Conservation (phyloP, 2,329 filamentous ascomycete species). For the Curvularia verruculosa region DNA sequence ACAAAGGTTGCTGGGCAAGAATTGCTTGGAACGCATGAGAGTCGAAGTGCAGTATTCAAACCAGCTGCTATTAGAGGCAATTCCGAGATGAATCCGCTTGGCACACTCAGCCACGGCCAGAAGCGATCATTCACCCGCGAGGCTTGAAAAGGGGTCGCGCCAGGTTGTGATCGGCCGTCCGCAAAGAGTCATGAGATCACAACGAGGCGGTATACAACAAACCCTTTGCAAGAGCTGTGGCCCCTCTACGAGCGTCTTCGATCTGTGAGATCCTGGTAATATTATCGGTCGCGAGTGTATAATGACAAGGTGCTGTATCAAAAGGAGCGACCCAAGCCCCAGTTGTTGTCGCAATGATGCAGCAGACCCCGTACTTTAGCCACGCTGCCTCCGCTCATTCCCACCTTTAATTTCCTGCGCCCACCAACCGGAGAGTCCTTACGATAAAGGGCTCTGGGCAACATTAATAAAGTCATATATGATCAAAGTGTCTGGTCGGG, state of each 20-base stretch:
- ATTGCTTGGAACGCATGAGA: conserved; percentile 1
- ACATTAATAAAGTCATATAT: conserved; percentile 33
- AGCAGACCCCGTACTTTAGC: conserved; percentile 20
- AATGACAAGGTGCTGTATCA: conserved; percentile 25
- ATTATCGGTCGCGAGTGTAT: conserved; percentile 9
- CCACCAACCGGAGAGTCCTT: conserved; percentile 30
- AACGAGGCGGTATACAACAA: conserved; percentile 5
- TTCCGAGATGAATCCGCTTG: conserved; percentile 34
- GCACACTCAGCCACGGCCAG: conserved; percentile 31
- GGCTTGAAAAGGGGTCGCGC: conserved; percentile 36
- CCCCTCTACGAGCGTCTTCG: not conserved
- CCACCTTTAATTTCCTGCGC: conserved; percentile 40
- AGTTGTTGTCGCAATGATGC: conserved; percentile 23
- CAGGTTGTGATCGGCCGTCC: conserved; percentile 13
- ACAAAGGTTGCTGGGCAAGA: conserved; percentile 4
- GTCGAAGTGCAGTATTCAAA: not conserved
- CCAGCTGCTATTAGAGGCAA: conserved; percentile 9
- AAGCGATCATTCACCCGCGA: conserved; percentile 27
- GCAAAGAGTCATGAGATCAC: not conserved
- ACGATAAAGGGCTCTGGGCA: conserved; percentile 25
- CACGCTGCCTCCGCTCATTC: conserved; percentile 23
- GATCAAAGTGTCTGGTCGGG: conserved; percentile 21
- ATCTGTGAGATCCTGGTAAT: conserved; percentile 6
- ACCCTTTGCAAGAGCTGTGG: conserved; percentile 9
- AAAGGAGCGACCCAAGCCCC: conserved; percentile 22